Conservation (phyloP, 106 monocot genomes). For the Phalaenopsis aphrodite region DNA sequence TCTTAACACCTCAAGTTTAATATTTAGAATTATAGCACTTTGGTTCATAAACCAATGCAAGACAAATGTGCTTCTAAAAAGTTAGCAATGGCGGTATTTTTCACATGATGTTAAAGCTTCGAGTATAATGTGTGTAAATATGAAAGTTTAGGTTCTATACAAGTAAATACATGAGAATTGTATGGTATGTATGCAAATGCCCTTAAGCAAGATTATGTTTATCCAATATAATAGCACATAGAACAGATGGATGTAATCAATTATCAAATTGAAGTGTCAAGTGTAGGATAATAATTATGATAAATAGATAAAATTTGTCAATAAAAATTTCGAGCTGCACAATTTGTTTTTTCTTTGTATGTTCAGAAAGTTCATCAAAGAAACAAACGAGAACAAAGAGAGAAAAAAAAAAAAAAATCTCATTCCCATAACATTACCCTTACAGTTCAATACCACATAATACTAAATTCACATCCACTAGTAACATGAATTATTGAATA, state of each 20-base stretch:
- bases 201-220: neutral
- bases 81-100: too few species aligned
- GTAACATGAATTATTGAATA: too few species aligned
- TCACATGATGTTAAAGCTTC: too few species aligned
- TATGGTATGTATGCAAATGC: too few species aligned
- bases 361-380: neutral
- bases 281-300: neutral
- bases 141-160: too few species aligned
- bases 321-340: neutral
- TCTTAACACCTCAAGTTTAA: too few species aligned
- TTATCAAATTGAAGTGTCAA: neutral
- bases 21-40: too few species aligned
- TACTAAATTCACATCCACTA: too few species aligned
- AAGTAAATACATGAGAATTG: too few species aligned
- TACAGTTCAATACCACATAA: neutral
- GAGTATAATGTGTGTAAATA: too few species aligned
- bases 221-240: neutral
- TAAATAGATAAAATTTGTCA: neutral
- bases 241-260: neutral
- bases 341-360: neutral
- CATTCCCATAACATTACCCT: neutral
- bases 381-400: neutral
- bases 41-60: too few species aligned
- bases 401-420: neutral
- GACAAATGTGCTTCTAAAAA: too few species aligned